These are phyloP conservation scores for Fusarium nematophilum DNA, from an alignment of 2,329 filamentous ascomycete species.

Conservation along the genomic window DNA sequence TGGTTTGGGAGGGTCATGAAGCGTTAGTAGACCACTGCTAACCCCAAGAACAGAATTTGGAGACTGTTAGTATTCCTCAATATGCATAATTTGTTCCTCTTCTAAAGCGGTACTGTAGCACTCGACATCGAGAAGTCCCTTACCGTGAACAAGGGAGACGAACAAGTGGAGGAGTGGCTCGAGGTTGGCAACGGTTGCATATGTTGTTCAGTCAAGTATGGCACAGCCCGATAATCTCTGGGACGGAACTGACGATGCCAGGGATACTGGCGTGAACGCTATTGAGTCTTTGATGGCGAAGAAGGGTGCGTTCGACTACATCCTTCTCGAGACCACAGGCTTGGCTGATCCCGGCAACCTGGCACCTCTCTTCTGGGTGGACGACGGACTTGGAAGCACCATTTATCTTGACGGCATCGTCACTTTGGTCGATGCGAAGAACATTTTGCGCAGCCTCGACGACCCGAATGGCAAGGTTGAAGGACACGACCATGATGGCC, in stretches of 20 bases:
- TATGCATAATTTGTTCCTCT: background rate
- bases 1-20: slow-evolving; percentile 55
- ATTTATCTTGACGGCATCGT: slow-evolving; percentile 98
- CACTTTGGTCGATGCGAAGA: slow-evolving; percentile 94
- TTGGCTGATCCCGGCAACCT: slow-evolving; percentile 96
- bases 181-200: slow-evolving; percentile 97
- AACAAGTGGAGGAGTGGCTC: slow-evolving; percentile 92
- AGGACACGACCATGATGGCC: slow-evolving; percentile 62
- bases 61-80: slow-evolving; percentile 68
- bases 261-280: slow-evolving; percentile 91
- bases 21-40: slow-evolving; percentile 19
- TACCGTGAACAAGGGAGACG: slow-evolving; percentile 85
- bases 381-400: slow-evolving; percentile 92
- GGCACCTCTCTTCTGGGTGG: slow-evolving; percentile 96
- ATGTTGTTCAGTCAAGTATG: slow-evolving; percentile 94
- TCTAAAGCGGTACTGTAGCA: slow-evolving; percentile 61
- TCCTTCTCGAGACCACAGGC: slow-evolving; percentile 94
- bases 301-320: slow-evolving; percentile 95
- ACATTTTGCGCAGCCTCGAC: slow-evolving; percentile 84
- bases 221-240: background rate
- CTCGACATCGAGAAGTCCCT: slow-evolving; percentile 96
- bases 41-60: slow-evolving; percentile 73
- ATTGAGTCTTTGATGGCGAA: slow-evolving; percentile 97
- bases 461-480: slow-evolving; percentile 70
- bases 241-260: slow-evolving; percentile 51